Percentiles rank a stretch among this genome's conserved stretches.
Conservation (phyloP, 306 rosid genomes). For the Ochetophila trinervis region DNA sequence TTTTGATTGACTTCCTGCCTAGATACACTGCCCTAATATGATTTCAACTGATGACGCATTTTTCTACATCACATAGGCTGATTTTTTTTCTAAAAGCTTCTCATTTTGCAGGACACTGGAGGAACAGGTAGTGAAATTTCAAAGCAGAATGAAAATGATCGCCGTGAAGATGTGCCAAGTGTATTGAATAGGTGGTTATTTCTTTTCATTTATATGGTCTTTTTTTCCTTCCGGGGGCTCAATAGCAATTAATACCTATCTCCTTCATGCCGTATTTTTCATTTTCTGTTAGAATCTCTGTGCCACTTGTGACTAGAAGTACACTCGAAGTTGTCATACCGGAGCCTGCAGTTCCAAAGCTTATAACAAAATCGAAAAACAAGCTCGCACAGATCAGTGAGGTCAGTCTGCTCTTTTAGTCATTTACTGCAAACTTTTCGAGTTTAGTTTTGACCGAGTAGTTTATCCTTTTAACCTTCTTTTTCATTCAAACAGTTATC, state of each 20-base stretch:
- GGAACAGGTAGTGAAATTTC: constrained; percentile 44
- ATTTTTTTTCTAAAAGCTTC: neutral
- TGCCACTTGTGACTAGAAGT: constrained; percentile 92
- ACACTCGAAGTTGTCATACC: constrained; percentile 95
- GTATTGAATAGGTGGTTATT: constrained; percentile 63
- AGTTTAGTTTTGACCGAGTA: constrained; percentile 2
- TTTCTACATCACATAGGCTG: neutral
- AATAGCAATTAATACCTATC: neutral
- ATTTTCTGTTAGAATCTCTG: constrained; percentile 49
- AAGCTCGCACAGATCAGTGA: constrained; percentile 94
- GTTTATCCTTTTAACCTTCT: constrained; percentile 10
- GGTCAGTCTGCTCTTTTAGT: constrained; percentile 43
- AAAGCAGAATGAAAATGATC: constrained; percentile 68
- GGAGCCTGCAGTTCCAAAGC: constrained; percentile 85
- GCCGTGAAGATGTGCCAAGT: constrained; percentile 63
- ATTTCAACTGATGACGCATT: constrained; percentile 5
- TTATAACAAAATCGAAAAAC: constrained; percentile 80
- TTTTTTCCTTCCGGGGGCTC: neutral
- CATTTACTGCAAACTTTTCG: constrained; percentile 6
- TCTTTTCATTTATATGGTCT: neutral
- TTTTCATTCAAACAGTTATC: constrained; percentile 63
- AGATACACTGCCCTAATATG: neutral
- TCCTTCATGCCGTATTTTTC: constrained; percentile 2
- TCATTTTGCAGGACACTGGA: constrained; percentile 59
- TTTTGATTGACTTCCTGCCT: neutral